Evolutionary conservation across 768 basidiomycete species (phyloP).

Genomic region (Crucibulum laeve): DNA sequence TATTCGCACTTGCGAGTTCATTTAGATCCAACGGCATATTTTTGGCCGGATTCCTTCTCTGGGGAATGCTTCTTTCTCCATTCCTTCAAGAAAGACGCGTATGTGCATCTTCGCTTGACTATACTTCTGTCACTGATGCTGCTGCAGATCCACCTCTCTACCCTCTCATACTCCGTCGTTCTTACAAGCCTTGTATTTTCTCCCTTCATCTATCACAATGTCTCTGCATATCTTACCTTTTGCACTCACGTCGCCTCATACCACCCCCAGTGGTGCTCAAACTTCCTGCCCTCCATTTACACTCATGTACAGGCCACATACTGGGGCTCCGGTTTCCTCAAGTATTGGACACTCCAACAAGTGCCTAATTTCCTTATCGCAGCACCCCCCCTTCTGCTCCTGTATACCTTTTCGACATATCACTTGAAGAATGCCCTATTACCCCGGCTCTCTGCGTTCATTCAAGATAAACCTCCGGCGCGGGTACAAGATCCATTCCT

Average conservation of each 20-base stretch:
- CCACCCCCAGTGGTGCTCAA: slow-evolving; percentile 60
- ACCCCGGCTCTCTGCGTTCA: slow-evolving; percentile 1
- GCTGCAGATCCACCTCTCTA: slow-evolving; percentile 27
- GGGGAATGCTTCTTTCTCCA: slow-evolving; percentile 63
- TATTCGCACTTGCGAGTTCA: slow-evolving; percentile 56
- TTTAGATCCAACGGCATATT: slow-evolving; percentile 81
- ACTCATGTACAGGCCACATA: slow-evolving; percentile 77
- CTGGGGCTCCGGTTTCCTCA: slow-evolving; percentile 84
- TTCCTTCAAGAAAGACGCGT: slow-evolving; percentile 35
- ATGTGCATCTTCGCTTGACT: slow-evolving; percentile 6
- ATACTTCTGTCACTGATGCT: slow-evolving; percentile 3
- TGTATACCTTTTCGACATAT: slow-evolving; percentile 36
- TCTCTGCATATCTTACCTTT: slow-evolving; percentile 59
- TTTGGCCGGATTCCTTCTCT: slow-evolving; percentile 73
- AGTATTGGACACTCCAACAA: slow-evolving; percentile 82
- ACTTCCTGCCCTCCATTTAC: slow-evolving; percentile 67
- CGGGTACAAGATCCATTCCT: background rate
- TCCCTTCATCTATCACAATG: slow-evolving; percentile 75
- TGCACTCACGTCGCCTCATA: slow-evolving; percentile 36
- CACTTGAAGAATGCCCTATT: slow-evolving; percentile 20
- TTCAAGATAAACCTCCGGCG: background rate
- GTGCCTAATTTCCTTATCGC: slow-evolving; percentile 86
- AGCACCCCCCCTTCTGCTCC: slow-evolving; percentile 57
- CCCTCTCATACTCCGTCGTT: slow-evolving; percentile 28
- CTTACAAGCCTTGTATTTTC: slow-evolving; percentile 44